Evolutionary conservation across 768 basidiomycete species (phyloP), one percentile per base, ranked within the genome.

Genomic region (Symmetrospora coprosmae): DNA sequence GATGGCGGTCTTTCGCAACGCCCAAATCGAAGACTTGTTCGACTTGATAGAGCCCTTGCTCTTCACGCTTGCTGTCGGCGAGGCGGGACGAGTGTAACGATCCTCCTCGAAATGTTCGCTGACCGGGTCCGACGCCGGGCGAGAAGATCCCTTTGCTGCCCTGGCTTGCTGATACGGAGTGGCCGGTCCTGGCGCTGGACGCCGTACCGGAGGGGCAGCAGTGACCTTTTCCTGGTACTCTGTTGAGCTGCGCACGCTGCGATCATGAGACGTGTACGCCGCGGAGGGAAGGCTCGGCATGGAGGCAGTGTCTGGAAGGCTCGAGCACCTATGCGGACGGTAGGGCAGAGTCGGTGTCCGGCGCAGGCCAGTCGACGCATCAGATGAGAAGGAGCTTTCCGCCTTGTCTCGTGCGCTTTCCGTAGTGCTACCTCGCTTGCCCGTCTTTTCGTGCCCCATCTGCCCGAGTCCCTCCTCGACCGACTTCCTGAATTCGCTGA

Each of bases 1-100:
- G 28, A 52, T 52, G 21, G 50, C 50, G 16, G 50, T 38, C 50
- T 52, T 52, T 33, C 50, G 31, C 50, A 52, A 28, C 7, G 31
- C 50, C 50, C 50, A 52, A 7, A 38, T 19, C 16, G 50, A 28
- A 8, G 34, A 34, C 37, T 52, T 33, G 13, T 14, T 39, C 5
- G 50, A 52, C 33, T 52, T 52, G 50, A 19, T 35, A 35, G 50
- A 52, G 17, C 16, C 19, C 13, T 38, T 33, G 31, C 31, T 38
- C 19, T 34, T 28, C n/a, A 52, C 28, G 43, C 43, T 46, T 11
- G 25, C 11, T 9, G 43, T 46, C 43, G 43, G 43, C 21, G 43
- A 46, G 9, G 16, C 25, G 25, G 43, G 43, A 11, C 43, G 43
- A 17, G 21, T 11, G 21, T 11, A 11, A 39, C 13, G 13, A 11